These are phyloP conservation scores for Isabelozyma rhagii DNA, from an alignment of 805 yeast genomes.

Conservation along the genomic window DNA sequence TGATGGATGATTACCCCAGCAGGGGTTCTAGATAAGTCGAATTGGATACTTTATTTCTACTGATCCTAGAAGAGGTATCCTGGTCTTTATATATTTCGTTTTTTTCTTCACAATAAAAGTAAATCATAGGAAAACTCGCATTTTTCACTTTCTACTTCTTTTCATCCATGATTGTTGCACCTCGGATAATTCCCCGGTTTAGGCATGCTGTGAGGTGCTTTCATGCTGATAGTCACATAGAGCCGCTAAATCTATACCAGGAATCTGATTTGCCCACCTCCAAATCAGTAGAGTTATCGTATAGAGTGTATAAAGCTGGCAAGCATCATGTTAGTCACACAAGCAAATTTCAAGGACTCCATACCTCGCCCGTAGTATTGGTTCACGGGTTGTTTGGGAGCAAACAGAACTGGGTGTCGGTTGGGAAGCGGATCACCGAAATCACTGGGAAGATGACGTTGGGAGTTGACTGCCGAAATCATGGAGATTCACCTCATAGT, in stretches of 20 bases:
- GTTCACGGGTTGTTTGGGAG: slow-evolving; percentile 58
- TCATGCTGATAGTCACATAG: not conserved
- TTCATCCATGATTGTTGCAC: not conserved
- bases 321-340: not conserved
- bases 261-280: not conserved
- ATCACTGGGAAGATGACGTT: slow-evolving; percentile 29
- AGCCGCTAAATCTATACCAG: not conserved
- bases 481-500: slow-evolving; percentile 48
- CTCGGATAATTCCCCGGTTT: not conserved
- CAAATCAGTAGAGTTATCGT: not conserved
- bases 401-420: slow-evolving; percentile 38
- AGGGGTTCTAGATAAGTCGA: no score
- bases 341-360: not conserved
- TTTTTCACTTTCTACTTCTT: not conserved
- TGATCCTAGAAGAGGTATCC: no score
- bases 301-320: not conserved
- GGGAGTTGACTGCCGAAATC: slow-evolving; percentile 54
- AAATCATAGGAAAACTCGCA: not conserved
- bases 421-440: slow-evolving; percentile 33
- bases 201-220: not conserved
- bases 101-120: no score
- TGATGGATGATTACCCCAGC: slow-evolving; percentile 35
- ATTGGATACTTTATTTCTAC: no score
- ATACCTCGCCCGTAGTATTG: slow-evolving; percentile 37
- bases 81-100: no score